Evolutionary conservation across 2,329 filamentous ascomycete species (phyloP), one percentile per base, ranked within the genome.

Genomic region (Apiospora arundinis): DNA sequence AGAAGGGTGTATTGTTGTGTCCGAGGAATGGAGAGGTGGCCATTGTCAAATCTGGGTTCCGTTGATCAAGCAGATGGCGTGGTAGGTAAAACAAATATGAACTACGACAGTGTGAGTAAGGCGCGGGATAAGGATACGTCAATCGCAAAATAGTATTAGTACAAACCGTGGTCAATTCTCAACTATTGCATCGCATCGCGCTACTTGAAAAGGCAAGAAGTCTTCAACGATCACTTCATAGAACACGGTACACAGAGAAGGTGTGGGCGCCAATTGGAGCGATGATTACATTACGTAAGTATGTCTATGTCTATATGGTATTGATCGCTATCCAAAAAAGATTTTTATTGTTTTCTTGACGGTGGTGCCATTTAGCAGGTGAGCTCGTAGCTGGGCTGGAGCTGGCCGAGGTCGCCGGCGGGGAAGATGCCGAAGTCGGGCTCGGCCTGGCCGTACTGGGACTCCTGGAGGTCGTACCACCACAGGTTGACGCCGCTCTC

Each of bases 381-480:
- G 67, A 81, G 80, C 18, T 79, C 78, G 69, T 77, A 81, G 70
- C 71, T 74, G 52, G 79, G 75, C 68, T 68, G 4, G 49, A 80
- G 73, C 28, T 68, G 18, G 52, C 73, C 74, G 21, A 82, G 75
- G 72, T 82, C 80, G 56, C 80, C 80, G 16, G 79, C 77, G 18
- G 74, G 75, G 78, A 75, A 81, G 76, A 82, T 75, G n/a, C 80
- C 80, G 42, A 82, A 82, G 70, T 82, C 80, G 2, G 80, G 79
- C 46, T 65, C 72, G 28, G 80, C 79, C 7, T 77, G 74, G 21
- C 79, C 80, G 68, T 74, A 78, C 75, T 82, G 80, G 9, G 77
- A 78, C 74, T 82, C 80, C 71, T 81, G 80, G 63, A 82, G 79
- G 71, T 75, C 74, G 75, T 81, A 82, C 79, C 79, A 82, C 77